These are phyloP conservation scores for Cyclotella cryptica DNA, from an alignment of 108 stramenopile species.

Conservation along the genomic window DNA sequence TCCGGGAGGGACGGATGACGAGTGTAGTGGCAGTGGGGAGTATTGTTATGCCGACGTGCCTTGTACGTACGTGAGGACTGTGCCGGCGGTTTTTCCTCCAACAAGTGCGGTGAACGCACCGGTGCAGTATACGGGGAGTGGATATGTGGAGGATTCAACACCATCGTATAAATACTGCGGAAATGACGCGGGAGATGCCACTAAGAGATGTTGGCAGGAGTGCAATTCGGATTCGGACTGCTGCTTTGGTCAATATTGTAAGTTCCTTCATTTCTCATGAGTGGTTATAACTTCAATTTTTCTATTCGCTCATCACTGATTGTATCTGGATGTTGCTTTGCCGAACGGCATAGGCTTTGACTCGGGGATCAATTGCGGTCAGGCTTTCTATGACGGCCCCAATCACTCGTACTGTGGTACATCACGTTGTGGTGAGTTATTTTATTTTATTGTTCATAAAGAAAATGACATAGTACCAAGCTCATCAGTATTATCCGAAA, in stretches of 20 bases:
- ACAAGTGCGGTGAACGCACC: neutral
- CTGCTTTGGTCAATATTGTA: slow-evolving; percentile 22
- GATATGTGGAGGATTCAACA: neutral
- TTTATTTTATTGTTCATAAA: neutral
- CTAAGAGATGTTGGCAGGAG: slow-evolving; percentile 18
- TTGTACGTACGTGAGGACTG: slow-evolving; percentile 43
- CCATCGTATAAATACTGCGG: slow-evolving; percentile 19
- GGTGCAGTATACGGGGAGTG: neutral
- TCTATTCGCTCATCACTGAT: neutral
- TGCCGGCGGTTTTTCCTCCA: neutral
- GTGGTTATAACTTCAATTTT: neutral
- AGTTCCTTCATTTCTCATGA: neutral
- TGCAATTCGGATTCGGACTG: slow-evolving; percentile 11
- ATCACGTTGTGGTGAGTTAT: slow-evolving; percentile 13
- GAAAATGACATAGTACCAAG: too few relatives aligned
- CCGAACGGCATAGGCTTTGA: slow-evolving; percentile 10
- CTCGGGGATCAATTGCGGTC: slow-evolving; percentile 10
- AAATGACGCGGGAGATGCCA: slow-evolving; percentile 14
- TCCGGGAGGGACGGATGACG: slow-evolving; percentile 64
- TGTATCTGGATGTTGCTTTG: neutral
- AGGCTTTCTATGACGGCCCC: slow-evolving; percentile 10
- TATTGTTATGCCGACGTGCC: slow-evolving; percentile 86
- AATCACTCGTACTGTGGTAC: slow-evolving; percentile 21
- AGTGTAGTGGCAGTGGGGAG: slow-evolving; percentile 70
- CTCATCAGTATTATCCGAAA: neutral